A percentile compares a stretch with the other conserved stretches of the same genome.
These are phyloP conservation scores for Starmerella sirachaensis DNA, from an alignment of 805 yeast species.

Conservation along the genomic window DNA sequence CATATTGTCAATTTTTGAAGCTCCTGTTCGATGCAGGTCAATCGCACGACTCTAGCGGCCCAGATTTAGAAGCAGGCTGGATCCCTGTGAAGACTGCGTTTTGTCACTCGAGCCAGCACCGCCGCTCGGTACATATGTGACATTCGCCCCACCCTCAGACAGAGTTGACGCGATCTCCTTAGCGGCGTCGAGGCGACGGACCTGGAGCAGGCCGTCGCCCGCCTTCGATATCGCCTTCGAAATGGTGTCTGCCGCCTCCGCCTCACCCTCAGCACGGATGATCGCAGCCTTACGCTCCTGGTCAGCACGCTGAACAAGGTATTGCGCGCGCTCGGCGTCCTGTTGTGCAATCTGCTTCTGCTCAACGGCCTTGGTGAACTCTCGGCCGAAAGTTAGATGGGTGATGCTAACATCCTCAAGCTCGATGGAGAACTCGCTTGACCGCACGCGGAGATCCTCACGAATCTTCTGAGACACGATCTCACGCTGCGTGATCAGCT, in stretches of 20 bases:
- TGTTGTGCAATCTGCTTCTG: conserved; percentile 98
- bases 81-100: too few relatives aligned
- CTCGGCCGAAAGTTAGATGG: conserved; percentile 92
- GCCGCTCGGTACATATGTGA: conserved; percentile 69
- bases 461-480: conserved; percentile 81
- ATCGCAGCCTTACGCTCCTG: conserved; percentile 93
- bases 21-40: not conserved
- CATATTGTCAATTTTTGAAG: not conserved
- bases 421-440: conserved; percentile 76
- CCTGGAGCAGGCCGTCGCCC: conserved; percentile 88
- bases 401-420: conserved; percentile 96
- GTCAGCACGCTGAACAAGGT: conserved; percentile 87
- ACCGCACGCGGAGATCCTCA: conserved; percentile 71
- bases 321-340: conserved; percentile 95
- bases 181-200: conserved; percentile 92
- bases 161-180: conserved; percentile 87
- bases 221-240: conserved; percentile 86
- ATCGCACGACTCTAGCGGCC: conserved; percentile 8
- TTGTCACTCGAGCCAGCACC: conserved; percentile 25
- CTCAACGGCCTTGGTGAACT: conserved; percentile 96
- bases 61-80: conserved; percentile 28
- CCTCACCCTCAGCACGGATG: conserved; percentile 98
- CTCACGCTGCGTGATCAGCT: conserved; percentile 93
- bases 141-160: conserved; percentile 61
- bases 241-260: conserved; percentile 92